Base-by-base conservation (phyloP, 2,329 filamentous ascomycete species). In the Fusarium luffae region DNA sequence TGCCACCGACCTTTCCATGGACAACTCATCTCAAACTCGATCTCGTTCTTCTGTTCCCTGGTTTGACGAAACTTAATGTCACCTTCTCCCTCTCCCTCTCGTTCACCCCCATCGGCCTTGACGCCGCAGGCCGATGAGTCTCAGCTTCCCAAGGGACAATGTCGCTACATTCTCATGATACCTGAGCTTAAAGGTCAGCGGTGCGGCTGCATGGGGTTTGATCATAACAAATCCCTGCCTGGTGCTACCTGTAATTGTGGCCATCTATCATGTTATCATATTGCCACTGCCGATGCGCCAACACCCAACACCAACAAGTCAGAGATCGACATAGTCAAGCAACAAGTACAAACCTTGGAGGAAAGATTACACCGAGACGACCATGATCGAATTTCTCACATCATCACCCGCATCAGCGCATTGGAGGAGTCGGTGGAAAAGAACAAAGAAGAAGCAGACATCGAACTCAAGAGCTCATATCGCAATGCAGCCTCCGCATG, bases 241-340 rank as follows among this genome's bases (percentile, higher is more conserved):
- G 84, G 86, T 40, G 85, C 85, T 55, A 83, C 79, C 21, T 89
- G 87, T 71, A 83, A 87, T 52, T 89, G 87, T 69, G 87, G 87
- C 8, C 87, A 89, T 73, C 82, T 88, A 55, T 85, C 87, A 34
- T 89, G 87, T 76, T 89, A 85, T 73, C 87, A 89, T 73, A 79
- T 85, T 61, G 81, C 82, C 67, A 81, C 82, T n/a, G 78, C 82
- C 28, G 82, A 86, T 56, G 75, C 78, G 14, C 78, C 82, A 9
- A 86, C 88, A 66, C 71, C 87, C 25, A 84, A 85, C 37, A 78
- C 80, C 23, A 79, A 89, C 63, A 82, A 80, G 66, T 81, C 82
- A 55, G 74, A 76, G 54, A 71, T 76, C 43, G 75, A 76, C 42
- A 48, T 73, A 27, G 66, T 77, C 52, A 74, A 76, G 54, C 66